A percentile compares a stretch with the other conserved stretches of the same genome.
Evolutionary conservation across 2,329 filamentous ascomycete species (phyloP).

Genomic region (Fusarium neocosmosporiellum): DNA sequence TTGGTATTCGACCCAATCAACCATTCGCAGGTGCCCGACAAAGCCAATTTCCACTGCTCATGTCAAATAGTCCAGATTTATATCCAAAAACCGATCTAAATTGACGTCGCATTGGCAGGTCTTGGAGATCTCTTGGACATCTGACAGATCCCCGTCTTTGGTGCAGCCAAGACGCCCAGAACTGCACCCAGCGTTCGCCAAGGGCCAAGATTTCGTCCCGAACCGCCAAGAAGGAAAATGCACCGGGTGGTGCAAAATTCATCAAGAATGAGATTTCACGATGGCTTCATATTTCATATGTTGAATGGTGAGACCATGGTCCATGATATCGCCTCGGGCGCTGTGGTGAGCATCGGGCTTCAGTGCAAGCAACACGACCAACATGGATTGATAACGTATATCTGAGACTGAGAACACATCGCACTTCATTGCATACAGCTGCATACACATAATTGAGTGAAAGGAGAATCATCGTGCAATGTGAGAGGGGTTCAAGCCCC

Average conservation of each 20-base stretch:
- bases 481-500: neutral
- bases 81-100: neutral
- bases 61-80: neutral
- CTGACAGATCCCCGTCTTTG: constrained; percentile 25
- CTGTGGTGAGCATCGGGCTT: neutral
- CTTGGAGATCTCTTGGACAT: constrained; percentile 44
- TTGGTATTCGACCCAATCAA: neutral
- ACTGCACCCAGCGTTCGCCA: constrained; percentile 37
- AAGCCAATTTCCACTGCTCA: neutral
- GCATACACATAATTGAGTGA: neutral
- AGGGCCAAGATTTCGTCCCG: constrained; percentile 36
- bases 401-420: neutral
- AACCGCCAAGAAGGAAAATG: constrained; percentile 38
- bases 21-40: neutral
- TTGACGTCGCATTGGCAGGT: constrained; percentile 23
- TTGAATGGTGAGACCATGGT: neutral
- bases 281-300: constrained; percentile 18
- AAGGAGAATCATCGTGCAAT: neutral
- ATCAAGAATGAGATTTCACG: neutral
- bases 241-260: constrained; percentile 42
- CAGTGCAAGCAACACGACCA: neutral
- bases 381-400: neutral
- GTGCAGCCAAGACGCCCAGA: constrained; percentile 41
- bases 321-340: neutral
- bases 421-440: neutral